Evolutionary conservation across 192 early-diverging fungal genomes (phyloP).

Genomic region (Geranomyces variabilis): DNA sequence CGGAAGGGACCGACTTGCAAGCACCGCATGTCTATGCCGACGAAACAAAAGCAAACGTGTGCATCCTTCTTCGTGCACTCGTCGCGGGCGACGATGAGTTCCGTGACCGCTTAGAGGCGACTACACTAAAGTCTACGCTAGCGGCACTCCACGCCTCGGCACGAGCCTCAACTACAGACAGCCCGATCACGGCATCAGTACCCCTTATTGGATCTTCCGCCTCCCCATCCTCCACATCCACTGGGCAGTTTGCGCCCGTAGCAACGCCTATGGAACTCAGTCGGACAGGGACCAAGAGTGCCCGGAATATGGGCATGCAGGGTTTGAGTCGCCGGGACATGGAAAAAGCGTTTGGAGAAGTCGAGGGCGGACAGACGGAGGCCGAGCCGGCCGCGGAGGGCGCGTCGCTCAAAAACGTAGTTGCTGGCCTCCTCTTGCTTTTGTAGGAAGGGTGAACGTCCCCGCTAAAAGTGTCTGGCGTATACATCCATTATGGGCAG

Average conservation of each 20-base stretch:
- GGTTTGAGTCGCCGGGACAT: not conserved
- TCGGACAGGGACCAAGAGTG: slow-evolving; percentile 1
- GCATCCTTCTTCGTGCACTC: slow-evolving; percentile 43
- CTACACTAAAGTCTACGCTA: slow-evolving; percentile 1
- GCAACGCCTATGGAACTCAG: slow-evolving; percentile 1
- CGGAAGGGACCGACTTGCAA: not conserved
- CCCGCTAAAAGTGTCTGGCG: too few species aligned
- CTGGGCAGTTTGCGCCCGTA: not conserved
- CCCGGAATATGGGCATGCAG: not conserved
- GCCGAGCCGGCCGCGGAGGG: not conserved
- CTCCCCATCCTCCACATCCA: too few species aligned
- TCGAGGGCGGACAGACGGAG: not conserved
- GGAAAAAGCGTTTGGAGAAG: slow-evolving; percentile 2
- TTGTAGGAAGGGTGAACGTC: slow-evolving; percentile 1
- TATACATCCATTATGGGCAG: too few species aligned
- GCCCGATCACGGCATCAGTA: not conserved
- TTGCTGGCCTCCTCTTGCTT: not conserved
- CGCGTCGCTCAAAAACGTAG: not conserved
- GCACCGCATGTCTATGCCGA: slow-evolving; percentile 39
- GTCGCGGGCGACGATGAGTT: slow-evolving; percentile 40
- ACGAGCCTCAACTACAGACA: not conserved
- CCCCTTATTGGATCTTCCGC: not conserved
- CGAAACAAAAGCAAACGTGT: slow-evolving; percentile 49
- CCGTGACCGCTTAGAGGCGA: not conserved
- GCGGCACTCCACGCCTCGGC: not conserved